Percentiles rank a stretch among this genome's conserved stretches.
These are phyloP conservation scores for Luffa acutangula DNA, from an alignment of 306 rosid genomes.

Conservation along the genomic window DNA sequence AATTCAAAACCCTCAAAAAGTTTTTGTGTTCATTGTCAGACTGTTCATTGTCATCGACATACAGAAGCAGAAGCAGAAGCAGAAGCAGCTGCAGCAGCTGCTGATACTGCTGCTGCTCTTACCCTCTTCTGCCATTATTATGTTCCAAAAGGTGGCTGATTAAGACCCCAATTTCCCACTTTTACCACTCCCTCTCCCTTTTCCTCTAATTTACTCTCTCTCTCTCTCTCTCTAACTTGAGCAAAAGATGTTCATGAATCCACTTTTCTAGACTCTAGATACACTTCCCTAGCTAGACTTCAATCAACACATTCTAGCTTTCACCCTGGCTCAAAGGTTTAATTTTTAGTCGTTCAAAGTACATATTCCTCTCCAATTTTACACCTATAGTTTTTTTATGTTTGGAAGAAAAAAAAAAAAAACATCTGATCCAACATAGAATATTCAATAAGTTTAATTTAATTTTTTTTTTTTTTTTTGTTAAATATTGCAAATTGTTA, in stretches of 20 bases:
- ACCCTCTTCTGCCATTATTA: constrained; percentile 1
- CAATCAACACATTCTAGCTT: too few relatives aligned
- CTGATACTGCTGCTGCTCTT: not conserved
- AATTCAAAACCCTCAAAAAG: not conserved
- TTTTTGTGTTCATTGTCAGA: not conserved
- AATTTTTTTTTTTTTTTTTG: too few relatives aligned
- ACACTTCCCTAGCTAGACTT: too few relatives aligned
- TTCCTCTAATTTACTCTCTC: not conserved
- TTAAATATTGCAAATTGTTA: too few relatives aligned
- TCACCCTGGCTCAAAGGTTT: not conserved
- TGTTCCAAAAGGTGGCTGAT: not conserved
- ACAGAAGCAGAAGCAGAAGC: not conserved
- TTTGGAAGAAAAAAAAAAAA: too few relatives aligned
- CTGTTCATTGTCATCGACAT: not conserved
- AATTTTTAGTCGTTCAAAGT: not conserved
- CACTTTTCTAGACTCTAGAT: too few relatives aligned
- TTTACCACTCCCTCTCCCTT: too few relatives aligned
- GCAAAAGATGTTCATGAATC: too few relatives aligned
- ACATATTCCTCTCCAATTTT: not conserved
- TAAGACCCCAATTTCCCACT: not conserved
- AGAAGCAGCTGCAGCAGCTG: not conserved
- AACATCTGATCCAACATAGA: too few relatives aligned
- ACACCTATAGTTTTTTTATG: too few relatives aligned
- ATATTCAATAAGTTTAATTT: too few relatives aligned
- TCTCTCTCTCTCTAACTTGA: not conserved